Evolutionary conservation across 2,329 filamentous ascomycete species (phyloP).

Genomic region (Chrysoporthe cubensis): DNA sequence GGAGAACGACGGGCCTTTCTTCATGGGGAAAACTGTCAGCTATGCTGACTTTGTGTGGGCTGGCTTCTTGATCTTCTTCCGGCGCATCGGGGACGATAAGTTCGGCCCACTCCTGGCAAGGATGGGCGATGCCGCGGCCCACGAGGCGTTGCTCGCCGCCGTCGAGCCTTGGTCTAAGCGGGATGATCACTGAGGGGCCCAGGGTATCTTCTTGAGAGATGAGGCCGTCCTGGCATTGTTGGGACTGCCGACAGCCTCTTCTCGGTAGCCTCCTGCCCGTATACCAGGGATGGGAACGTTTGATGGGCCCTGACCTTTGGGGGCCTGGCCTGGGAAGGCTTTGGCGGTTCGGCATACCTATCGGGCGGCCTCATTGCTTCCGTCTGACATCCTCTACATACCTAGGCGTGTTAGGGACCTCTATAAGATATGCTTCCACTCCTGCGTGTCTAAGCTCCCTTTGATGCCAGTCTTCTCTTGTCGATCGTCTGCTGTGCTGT

Average conservation of each 20-base stretch:
- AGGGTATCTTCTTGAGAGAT: background rate
- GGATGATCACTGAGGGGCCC: slow-evolving; percentile 38
- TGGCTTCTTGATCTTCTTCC: slow-evolving; percentile 41
- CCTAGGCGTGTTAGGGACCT: no score
- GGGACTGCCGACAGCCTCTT: background rate
- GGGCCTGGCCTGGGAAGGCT: no score
- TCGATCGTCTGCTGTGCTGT: no score
- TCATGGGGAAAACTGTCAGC: slow-evolving; percentile 58
- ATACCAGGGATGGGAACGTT: no score
- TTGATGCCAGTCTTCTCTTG: no score
- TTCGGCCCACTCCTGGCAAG: slow-evolving; percentile 42
- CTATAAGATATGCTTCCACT: background rate
- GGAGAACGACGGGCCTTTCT: slow-evolving; percentile 64
- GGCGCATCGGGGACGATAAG: slow-evolving; percentile 40
- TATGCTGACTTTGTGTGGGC: slow-evolving; percentile 61
- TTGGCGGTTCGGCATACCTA: no score
- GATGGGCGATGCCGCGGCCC: slow-evolving; percentile 43
- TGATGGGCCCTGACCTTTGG: no score
- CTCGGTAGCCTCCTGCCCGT: no score
- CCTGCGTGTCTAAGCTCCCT: no score
- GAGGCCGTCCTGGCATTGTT: background rate
- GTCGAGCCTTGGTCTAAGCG: slow-evolving; percentile 47
- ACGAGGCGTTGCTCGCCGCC: slow-evolving; percentile 46
- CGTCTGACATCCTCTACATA: no score
- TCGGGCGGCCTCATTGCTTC: no score